A percentile compares a stretch with the other conserved stretches of the same genome.
Conservation (phyloP, 441 rosid species). For the Aquilaria agallochum region DNA sequence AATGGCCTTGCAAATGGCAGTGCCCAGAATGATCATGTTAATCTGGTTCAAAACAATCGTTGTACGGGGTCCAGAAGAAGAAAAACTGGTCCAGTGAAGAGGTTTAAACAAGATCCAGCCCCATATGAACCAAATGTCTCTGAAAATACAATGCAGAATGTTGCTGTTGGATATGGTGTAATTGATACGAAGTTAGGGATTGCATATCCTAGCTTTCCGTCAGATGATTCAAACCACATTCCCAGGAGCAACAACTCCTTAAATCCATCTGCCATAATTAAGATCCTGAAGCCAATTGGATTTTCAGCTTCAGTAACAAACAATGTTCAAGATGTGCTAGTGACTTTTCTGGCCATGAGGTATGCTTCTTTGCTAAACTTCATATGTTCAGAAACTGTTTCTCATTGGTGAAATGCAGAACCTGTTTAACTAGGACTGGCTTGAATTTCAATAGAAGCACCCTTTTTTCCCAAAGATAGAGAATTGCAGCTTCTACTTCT, state of each 20-base stretch:
- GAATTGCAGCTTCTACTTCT: no score
- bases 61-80: constrained; percentile 80
- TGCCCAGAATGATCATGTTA: constrained; percentile 39
- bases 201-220: constrained; percentile 36
- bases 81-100: constrained; percentile 89
- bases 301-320: constrained; percentile 62
- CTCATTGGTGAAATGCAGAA: no score
- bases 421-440: no score
- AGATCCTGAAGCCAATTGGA: constrained; percentile 70
- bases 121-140: constrained; percentile 24
- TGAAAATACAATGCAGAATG: constrained; percentile 33
- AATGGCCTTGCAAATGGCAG: constrained; percentile 39
- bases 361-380: constrained; percentile 21
- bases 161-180: constrained; percentile 37
- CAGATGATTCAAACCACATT: constrained; percentile 33
- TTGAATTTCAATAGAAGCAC: no score
- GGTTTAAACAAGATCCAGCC: constrained; percentile 67
- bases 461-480: no score
- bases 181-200: constrained; percentile 31
- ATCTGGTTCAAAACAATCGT: constrained; percentile 47
- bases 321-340: constrained; percentile 58
- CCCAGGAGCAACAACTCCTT: constrained; percentile 32
- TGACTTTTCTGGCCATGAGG: constrained; percentile 80
- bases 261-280: constrained; percentile 37
- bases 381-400: no score